Evolutionary conservation across 2,329 filamentous ascomycete species (phyloP), one percentile per base, ranked within the genome.

Genomic region (Myriangium duriaei): DNA sequence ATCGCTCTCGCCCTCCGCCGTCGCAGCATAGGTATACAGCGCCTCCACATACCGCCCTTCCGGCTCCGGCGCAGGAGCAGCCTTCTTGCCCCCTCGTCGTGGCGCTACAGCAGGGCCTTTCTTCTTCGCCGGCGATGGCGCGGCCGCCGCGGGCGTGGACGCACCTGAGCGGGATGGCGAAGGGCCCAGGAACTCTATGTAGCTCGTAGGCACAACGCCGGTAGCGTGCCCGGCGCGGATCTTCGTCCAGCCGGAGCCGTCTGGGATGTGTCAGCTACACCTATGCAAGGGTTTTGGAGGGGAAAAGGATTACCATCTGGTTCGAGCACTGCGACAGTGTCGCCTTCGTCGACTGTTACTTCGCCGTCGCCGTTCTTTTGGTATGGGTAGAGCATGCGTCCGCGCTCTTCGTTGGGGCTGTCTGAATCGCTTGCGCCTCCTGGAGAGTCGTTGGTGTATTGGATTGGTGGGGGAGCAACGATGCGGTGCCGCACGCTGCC

Each of bases 91-190:
- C 11, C 87, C 87, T 7, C 87, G 76, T 48, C 79, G 79, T 3
- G 91, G 91, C 11, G 91, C 91, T 4, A 98, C 91, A 0, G 80
- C 86, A 0, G 87, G 87, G 0, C 87, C 87, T 57, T 92, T 86
- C 61, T 92, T 93, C 65, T 87, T 93, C 28, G 57, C 43, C 34
- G 5, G 57, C 36, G 41, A 36, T 18, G 30, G 11, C 12, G 16
- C 28, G 17, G 21, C 16, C 5, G 30, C 29, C 7, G 36, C 15
- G 52, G 85, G 85, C 0, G 74, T 26, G n/a, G 21, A 26, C 7
- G 7, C 21, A n/a, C 21, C n/a, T 76, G 6, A 82, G 15, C 30
- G 18, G 14, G 40, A 29, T 2, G 37, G 16, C 17, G 35, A 49
- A 2, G 73, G 60, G n/a, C n/a, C n/a, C 16, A 69, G 60, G 7